phyloP scores from a whole-genome alignment of 805 yeast species.

The Candida vaughaniae region DNA sequence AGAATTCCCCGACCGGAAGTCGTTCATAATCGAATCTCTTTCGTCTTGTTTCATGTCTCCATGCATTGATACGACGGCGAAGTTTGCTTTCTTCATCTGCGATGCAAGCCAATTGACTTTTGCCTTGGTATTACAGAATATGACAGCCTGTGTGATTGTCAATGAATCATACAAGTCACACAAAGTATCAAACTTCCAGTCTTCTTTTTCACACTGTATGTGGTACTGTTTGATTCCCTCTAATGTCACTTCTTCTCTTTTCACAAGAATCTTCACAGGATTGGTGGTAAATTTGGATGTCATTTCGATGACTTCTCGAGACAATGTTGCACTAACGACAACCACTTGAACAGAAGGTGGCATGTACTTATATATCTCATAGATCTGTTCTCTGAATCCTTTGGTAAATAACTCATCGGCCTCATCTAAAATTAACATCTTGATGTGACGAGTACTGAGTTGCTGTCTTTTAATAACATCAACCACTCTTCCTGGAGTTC shows the following conservation, averaged over 20 bases:
- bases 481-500: constrained; percentile 94
- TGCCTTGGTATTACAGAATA: constrained; percentile 94
- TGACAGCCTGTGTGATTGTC: constrained; percentile 95
- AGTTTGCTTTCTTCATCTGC: constrained; percentile 74
- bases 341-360: constrained; percentile 91
- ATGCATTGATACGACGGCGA: constrained; percentile 94
- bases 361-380: constrained; percentile 81
- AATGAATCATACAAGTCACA: constrained; percentile 94
- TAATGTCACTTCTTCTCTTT: constrained; percentile 88
- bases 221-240: constrained; percentile 94
- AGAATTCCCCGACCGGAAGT: constrained; percentile 90
- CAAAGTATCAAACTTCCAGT: constrained; percentile 90
- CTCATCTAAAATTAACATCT: constrained; percentile 91
- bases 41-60: constrained; percentile 96
- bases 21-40: constrained; percentile 92
- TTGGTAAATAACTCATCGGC: constrained; percentile 93
- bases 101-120: constrained; percentile 91
- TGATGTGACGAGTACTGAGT: constrained; percentile 69
- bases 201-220: constrained; percentile 88
- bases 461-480: constrained; percentile 88
- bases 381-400: constrained; percentile 94
- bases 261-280: constrained; percentile 91
- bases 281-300: constrained; percentile 89
- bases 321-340: constrained; percentile 91
- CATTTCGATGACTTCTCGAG: constrained; percentile 86